Percentiles rank a stretch among this genome's conserved stretches.
Conservation (phyloP, 1,284 basidiomycete species). For the Ganoderma multipileum region DNA sequence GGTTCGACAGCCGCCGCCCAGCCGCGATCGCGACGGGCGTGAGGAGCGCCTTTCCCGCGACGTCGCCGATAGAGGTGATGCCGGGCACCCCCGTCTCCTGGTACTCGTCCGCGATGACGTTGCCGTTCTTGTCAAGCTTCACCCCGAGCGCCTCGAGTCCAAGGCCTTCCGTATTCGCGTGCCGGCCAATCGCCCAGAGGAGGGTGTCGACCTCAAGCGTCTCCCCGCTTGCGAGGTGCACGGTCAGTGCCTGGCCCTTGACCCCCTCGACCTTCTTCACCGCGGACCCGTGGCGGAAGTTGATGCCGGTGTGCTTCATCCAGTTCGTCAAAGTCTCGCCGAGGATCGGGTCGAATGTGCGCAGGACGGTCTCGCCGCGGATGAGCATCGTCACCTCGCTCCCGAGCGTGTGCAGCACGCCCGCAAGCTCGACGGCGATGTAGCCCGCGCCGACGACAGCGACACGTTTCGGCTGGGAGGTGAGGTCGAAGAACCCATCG, state of each 20-base stretch:
- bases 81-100: constrained; percentile 82
- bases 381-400: constrained; percentile 93
- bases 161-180: constrained; percentile 80
- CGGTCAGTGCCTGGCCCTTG: constrained; percentile 69
- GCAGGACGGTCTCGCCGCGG: constrained; percentile 87
- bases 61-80: constrained; percentile 91
- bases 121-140: constrained; percentile 78
- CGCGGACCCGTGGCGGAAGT: constrained; percentile 83
- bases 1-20: constrained; percentile 87
- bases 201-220: constrained; percentile 87
- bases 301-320: constrained; percentile 93
- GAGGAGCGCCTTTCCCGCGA: constrained; percentile 89
- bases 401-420: constrained; percentile 87
- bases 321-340: constrained; percentile 91
- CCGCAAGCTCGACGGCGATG: constrained; percentile 95
- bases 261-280: constrained; percentile 82
- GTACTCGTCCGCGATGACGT: constrained; percentile 91
- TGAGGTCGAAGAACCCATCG: constrained; percentile 96
- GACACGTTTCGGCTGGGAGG: constrained; percentile 90
- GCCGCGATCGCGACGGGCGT: constrained; percentile 99
- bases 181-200: constrained; percentile 95
- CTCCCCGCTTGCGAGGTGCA: constrained; percentile 77
- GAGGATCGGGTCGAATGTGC: constrained; percentile 91
- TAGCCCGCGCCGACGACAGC: constrained; percentile 97
- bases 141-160: constrained; percentile 85